Percentiles rank a stretch among this genome's conserved stretches.
Evolutionary conservation across 1,284 basidiomycete genomes (phyloP).

Genomic region (Sporisorium graminicola): DNA sequence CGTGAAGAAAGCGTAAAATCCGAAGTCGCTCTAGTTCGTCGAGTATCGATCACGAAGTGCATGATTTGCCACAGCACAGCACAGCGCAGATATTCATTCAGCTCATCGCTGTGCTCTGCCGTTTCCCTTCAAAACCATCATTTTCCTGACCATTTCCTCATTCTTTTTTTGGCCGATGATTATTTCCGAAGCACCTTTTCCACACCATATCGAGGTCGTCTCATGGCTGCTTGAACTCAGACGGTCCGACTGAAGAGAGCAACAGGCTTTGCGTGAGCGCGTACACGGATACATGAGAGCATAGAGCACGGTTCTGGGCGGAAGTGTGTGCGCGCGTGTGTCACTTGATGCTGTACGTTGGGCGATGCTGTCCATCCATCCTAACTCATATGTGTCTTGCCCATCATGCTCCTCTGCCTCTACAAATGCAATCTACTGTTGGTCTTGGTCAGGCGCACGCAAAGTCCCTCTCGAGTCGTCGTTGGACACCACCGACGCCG

Average conservation of each 20-base stretch:
- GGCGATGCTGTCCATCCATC: neutral
- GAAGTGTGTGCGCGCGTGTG: neutral
- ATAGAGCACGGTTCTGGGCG: neutral
- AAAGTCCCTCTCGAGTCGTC: conserved; percentile 38
- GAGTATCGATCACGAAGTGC: neutral
- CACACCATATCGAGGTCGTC: neutral
- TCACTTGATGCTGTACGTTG: neutral
- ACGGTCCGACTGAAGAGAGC: neutral
- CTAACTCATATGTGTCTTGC: neutral
- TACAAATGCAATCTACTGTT: conserved; percentile 14
- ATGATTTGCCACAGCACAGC: neutral
- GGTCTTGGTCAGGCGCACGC: conserved; percentile 50
- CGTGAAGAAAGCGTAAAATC: conserved; percentile 1
- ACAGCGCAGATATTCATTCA: neutral
- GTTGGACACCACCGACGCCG: conserved; percentile 32
- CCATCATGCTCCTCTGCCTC: neutral
- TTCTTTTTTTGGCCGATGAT: neutral
- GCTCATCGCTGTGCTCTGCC: neutral
- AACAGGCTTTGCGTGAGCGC: neutral
- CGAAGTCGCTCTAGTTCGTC: neutral
- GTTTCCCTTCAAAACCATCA: neutral
- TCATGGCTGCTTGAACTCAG: neutral
- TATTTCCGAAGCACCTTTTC: neutral
- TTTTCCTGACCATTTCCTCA: neutral
- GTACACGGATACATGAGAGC: neutral